phyloP scores from a whole-genome alignment of 495 filamentous ascomycete species.

The Podospora anserina region DNA sequence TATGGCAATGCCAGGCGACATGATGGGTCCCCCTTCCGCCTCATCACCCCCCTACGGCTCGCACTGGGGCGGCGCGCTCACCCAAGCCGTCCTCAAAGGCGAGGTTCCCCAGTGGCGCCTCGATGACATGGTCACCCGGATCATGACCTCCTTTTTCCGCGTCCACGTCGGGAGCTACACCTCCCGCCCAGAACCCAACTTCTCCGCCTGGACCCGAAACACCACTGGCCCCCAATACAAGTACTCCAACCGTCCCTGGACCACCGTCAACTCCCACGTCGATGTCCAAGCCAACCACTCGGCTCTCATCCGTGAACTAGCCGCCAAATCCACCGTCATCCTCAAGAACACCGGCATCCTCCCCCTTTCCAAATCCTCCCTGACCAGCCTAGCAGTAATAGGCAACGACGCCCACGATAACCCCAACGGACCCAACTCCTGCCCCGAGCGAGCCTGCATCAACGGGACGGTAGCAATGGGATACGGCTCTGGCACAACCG shows the following conservation, averaged over 20 bases:
- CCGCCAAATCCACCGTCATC: constrained; percentile 56
- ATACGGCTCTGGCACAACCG: constrained; percentile 55
- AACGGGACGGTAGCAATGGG: constrained; percentile 55
- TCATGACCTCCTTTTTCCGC: constrained; percentile 86
- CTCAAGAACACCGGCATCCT: constrained; percentile 55
- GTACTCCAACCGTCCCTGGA: constrained; percentile 54
- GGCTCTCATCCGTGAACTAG: constrained; percentile 53
- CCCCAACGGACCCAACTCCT: constrained; percentile 44
- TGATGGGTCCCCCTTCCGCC: constrained; percentile 23
- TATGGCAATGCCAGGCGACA: constrained; percentile 95
- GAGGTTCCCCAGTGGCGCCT: constrained; percentile 74
- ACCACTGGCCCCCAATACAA: constrained; percentile 66
- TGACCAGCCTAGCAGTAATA: constrained; percentile 53
- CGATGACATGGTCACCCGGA: constrained; percentile 85
- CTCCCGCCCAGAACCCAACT: constrained; percentile 65
- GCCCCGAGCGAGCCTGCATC: constrained; percentile 48
- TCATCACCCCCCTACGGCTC: constrained; percentile 47
- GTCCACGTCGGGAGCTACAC: constrained; percentile 65
- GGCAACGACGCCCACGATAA: constrained; percentile 60
- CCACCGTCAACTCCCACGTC: constrained; percentile 62
- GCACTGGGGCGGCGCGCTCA: constrained; percentile 70
- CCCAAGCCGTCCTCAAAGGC: constrained; percentile 69
- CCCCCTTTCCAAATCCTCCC: constrained; percentile 48
- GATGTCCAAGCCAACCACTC: constrained; percentile 53
- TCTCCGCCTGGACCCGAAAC: constrained; percentile 79